A percentile compares a stretch with the other conserved stretches of the same genome.
Conservation (phyloP, 768 basidiomycete genomes). For the Leccinum subgranulosum region DNA sequence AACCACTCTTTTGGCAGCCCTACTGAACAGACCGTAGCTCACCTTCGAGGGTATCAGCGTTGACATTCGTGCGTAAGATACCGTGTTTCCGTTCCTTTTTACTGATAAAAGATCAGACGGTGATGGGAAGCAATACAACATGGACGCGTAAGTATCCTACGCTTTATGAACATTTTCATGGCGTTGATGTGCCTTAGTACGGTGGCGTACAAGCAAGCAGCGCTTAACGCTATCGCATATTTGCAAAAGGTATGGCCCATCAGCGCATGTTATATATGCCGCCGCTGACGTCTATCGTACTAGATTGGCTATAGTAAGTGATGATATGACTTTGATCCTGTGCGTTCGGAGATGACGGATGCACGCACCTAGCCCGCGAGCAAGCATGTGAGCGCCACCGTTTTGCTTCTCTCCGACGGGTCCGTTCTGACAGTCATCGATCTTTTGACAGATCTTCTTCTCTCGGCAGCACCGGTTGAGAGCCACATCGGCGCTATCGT, state of each 20-base stretch:
- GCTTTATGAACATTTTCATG: neutral
- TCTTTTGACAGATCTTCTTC: slow-evolving; percentile 49
- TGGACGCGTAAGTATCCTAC: slow-evolving; percentile 57
- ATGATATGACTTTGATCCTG: neutral
- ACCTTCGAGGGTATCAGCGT: slow-evolving; percentile 77
- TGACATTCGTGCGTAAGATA: slow-evolving; percentile 50
- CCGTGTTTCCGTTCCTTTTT: neutral
- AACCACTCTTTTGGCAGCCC: neutral
- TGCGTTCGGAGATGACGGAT: neutral
- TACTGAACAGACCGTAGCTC: slow-evolving; percentile 37
- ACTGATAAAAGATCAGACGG: slow-evolving; percentile 44
- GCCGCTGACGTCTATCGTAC: neutral
- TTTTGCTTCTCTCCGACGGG: neutral
- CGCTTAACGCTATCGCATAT: slow-evolving; percentile 72
- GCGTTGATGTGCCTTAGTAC: slow-evolving; percentile 38
- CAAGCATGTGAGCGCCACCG: slow-evolving; percentile 55
- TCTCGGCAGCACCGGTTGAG: slow-evolving; percentile 69
- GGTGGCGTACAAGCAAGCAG: slow-evolving; percentile 79
- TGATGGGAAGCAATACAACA: slow-evolving; percentile 70
- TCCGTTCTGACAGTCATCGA: neutral
- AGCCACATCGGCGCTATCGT: slow-evolving; percentile 70
- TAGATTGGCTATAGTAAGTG: slow-evolving; percentile 70
- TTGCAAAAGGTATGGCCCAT: slow-evolving; percentile 56
- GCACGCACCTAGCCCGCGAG: slow-evolving; percentile 54
- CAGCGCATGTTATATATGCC: neutral